Percentiles rank a stretch among this genome's conserved stretches.
Evolutionary conservation across 176 grass and related monocot genomes (phyloP).

Genomic region (Carex littledalei): DNA sequence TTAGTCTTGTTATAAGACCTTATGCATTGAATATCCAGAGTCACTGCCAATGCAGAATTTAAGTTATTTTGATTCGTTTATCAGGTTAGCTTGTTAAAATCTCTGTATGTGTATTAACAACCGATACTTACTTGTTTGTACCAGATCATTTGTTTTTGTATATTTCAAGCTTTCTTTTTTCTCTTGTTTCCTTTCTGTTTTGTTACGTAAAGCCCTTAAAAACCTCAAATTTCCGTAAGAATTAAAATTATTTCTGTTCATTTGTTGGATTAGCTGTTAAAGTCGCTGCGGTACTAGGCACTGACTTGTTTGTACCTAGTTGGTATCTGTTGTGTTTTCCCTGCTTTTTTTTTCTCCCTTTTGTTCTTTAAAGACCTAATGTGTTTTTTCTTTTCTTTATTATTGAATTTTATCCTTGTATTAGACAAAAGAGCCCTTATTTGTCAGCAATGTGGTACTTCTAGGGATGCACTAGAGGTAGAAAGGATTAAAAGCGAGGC

Average conservation of each 20-base stretch:
- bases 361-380: neutral
- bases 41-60: neutral
- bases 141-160: neutral
- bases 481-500: constrained; percentile 49
- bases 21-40: neutral
- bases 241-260: neutral
- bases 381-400: neutral
- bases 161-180: neutral
- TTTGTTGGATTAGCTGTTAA: neutral
- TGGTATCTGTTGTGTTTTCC: neutral
- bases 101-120: neutral
- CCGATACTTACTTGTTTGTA: neutral
- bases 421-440: constrained; percentile 50
- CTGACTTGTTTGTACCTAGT: neutral
- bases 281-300: neutral
- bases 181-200: neutral
- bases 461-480: constrained; percentile 53
- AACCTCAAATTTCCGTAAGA: neutral
- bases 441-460: constrained; percentile 71
- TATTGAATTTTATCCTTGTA: constrained; percentile 21
- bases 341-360: neutral
- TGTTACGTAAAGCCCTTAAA: neutral
- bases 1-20: neutral
- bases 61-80: neutral
- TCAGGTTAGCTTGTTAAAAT: neutral